A percentile compares a stretch with the other conserved stretches of the same genome.
Conservation (phyloP, 2,329 filamentous ascomycete species). For the Alternaria rosae region DNA sequence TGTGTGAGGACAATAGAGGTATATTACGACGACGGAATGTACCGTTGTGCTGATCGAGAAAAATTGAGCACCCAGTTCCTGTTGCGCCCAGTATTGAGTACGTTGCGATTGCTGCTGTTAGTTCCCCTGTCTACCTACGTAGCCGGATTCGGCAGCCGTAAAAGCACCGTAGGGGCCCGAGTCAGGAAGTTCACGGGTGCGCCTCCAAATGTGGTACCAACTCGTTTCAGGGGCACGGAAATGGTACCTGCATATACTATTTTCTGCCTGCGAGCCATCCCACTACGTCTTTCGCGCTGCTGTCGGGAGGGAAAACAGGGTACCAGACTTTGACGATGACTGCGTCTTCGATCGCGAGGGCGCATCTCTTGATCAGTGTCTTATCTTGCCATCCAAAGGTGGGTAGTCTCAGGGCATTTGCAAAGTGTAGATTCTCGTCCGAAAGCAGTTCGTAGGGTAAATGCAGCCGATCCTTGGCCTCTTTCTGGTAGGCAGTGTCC, state of each 20-base stretch:
- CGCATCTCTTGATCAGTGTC: slow-evolving; percentile 50
- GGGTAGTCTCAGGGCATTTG: slow-evolving; percentile 46
- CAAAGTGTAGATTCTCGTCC: slow-evolving; percentile 50
- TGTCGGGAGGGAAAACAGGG: slow-evolving; percentile 53
- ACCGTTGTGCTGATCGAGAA: not conserved
- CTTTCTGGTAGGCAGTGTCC: slow-evolving; percentile 50
- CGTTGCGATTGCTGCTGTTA: not conserved
- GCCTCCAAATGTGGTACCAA: slow-evolving; percentile 22
- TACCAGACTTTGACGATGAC: slow-evolving; percentile 53
- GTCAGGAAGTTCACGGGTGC: slow-evolving; percentile 26
- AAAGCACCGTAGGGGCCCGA: slow-evolving; percentile 19
- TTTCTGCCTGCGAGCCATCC: slow-evolving; percentile 40
- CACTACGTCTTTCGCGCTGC: slow-evolving; percentile 50
- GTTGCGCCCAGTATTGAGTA: not conserved
- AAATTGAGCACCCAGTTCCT: not conserved
- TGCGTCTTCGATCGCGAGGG: slow-evolving; percentile 51
- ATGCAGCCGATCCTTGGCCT: slow-evolving; percentile 49
- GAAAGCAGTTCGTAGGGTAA: slow-evolving; percentile 53
- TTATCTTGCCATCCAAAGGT: slow-evolving; percentile 51
- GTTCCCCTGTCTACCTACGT: slow-evolving; percentile 3
- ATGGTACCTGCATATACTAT: slow-evolving; percentile 30
- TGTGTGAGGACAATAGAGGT: slow-evolving; percentile 12
- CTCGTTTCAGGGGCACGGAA: slow-evolving; percentile 31
- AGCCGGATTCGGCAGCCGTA: slow-evolving; percentile 6
- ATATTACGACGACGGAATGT: not conserved